phyloP scores from a whole-genome alignment of 2,329 filamentous ascomycete species.

The Aspergillus costaricaensis region DNA sequence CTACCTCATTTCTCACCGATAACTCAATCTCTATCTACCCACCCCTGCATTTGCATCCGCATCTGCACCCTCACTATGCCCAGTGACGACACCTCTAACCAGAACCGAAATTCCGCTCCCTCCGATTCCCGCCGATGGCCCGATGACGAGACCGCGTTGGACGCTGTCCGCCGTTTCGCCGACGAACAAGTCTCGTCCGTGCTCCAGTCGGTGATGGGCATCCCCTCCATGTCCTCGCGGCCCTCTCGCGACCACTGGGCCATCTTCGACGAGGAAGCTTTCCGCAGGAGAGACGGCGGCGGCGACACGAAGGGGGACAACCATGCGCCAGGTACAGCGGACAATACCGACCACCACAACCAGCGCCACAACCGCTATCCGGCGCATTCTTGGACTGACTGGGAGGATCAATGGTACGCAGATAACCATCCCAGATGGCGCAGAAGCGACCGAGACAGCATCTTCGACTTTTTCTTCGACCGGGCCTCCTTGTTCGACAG shows the following conservation, averaged over 20 bases:
- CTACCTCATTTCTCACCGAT: background rate
- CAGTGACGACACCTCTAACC: constrained; percentile 22
- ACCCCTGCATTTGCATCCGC: background rate
- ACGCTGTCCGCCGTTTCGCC: constrained; percentile 62
- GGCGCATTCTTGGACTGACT: constrained; percentile 14
- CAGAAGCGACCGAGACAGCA: constrained; percentile 31
- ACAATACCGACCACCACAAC: background rate
- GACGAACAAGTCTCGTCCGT: constrained; percentile 60
- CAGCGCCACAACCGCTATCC: background rate
- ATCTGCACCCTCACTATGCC: constrained; percentile 24
- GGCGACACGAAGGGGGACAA: constrained; percentile 8
- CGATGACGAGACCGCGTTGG: constrained; percentile 57
- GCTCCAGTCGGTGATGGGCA: constrained; percentile 54
- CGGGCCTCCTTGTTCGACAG: constrained; percentile 33
- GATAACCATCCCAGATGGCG: constrained; percentile 22
- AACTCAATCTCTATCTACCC: background rate
- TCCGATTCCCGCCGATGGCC: constrained; percentile 27
- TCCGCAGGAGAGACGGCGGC: constrained; percentile 19
- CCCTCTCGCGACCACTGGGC: constrained; percentile 39
- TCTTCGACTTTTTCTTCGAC: constrained; percentile 42
- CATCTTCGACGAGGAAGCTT: constrained; percentile 33
- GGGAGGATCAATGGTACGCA: constrained; percentile 28
- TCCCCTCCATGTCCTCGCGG: constrained; percentile 40
- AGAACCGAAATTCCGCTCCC: constrained; percentile 17
- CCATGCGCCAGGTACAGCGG: background rate